Evolutionary conservation across 2,329 filamentous ascomycete species (phyloP).

Genomic region (Alternaria brassicae): DNA sequence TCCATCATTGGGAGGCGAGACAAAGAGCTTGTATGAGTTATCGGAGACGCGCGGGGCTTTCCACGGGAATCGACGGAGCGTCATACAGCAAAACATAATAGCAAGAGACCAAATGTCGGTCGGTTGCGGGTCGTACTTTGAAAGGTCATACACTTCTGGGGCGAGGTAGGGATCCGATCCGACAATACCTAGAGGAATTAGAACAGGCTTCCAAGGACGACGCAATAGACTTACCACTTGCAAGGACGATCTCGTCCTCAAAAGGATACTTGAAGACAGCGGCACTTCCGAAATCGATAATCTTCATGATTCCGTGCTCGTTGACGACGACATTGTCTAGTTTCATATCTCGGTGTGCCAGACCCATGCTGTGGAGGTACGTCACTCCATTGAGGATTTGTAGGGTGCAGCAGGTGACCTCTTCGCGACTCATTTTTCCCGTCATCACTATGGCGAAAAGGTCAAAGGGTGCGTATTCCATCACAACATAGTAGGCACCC

Average conservation of each 20-base stretch:
- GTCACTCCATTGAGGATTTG: slow-evolving; percentile 95
- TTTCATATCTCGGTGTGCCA: slow-evolving; percentile 94
- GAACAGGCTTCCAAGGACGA: slow-evolving; percentile 7
- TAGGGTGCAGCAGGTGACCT: slow-evolving; percentile 88
- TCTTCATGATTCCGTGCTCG: slow-evolving; percentile 96
- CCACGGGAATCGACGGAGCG: slow-evolving; percentile 92
- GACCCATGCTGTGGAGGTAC: slow-evolving; percentile 92
- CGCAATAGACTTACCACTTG: slow-evolving; percentile 69
- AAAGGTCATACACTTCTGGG: slow-evolving; percentile 92
- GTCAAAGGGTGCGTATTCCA: slow-evolving; percentile 97
- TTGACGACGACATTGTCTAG: slow-evolving; percentile 98
- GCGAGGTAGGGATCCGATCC: slow-evolving; percentile 95
- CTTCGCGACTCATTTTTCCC: slow-evolving; percentile 91
- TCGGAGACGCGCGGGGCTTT: slow-evolving; percentile 91
- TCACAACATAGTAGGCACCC: slow-evolving; percentile 94
- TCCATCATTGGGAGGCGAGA: slow-evolving; percentile 73
- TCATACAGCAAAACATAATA: slow-evolving; percentile 99
- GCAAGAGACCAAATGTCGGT: slow-evolving; percentile 98
- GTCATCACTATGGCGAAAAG: slow-evolving; percentile 99
- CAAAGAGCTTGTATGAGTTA: slow-evolving; percentile 94
- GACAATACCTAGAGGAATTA: slow-evolving; percentile 66
- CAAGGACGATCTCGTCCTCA: slow-evolving; percentile 83
- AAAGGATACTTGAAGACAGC: slow-evolving; percentile 98
- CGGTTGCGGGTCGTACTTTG: slow-evolving; percentile 90
- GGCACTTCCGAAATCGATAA: slow-evolving; percentile 98